These are phyloP conservation scores for Mycena haematopus DNA, from an alignment of 768 basidiomycete genomes.

Conservation along the genomic window DNA sequence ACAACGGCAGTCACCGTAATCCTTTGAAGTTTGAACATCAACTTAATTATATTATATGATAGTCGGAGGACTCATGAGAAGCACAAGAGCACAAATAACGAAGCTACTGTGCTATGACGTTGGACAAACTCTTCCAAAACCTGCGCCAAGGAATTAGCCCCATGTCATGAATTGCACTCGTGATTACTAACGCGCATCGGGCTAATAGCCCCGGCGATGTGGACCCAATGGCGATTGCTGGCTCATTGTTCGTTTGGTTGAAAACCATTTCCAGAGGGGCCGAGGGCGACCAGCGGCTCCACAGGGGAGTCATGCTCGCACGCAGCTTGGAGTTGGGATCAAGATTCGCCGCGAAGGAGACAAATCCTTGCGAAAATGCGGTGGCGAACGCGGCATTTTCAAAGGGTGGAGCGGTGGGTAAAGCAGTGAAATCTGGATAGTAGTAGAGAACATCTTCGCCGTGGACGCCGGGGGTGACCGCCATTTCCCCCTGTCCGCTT, in stretches of 20 bases:
- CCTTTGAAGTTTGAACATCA: too few relatives aligned
- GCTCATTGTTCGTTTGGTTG: slow-evolving; percentile 23
- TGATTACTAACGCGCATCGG: too few relatives aligned
- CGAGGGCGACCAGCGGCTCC: slow-evolving; percentile 21
- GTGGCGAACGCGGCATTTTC: slow-evolving; percentile 34
- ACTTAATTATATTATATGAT: too few relatives aligned
- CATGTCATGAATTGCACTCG: slow-evolving; percentile 8
- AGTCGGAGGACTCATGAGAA: too few relatives aligned
- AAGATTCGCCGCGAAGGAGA: slow-evolving; percentile 30
- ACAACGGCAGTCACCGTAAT: too few relatives aligned
- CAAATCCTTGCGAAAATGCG: slow-evolving; percentile 35
- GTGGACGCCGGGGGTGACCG: slow-evolving; percentile 33
- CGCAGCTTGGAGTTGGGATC: slow-evolving; percentile 33
- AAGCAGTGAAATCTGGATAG: slow-evolving; percentile 21
- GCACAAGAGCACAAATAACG: too few relatives aligned
- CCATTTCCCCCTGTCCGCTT: slow-evolving; percentile 28
- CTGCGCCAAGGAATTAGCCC: too few relatives aligned
- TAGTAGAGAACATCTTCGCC: slow-evolving; percentile 29
- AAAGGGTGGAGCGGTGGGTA: slow-evolving; percentile 5
- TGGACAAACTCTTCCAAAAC: too few relatives aligned
- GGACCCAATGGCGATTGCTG: background rate
- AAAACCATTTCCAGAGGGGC: too few relatives aligned
- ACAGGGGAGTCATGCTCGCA: slow-evolving; percentile 21
- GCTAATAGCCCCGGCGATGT: slow-evolving; percentile 29
- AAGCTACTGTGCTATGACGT: too few relatives aligned